These are phyloP conservation scores for Phoenix dactylifera DNA, from an alignment of 176 grass and related monocot species.

Conservation along the genomic window DNA sequence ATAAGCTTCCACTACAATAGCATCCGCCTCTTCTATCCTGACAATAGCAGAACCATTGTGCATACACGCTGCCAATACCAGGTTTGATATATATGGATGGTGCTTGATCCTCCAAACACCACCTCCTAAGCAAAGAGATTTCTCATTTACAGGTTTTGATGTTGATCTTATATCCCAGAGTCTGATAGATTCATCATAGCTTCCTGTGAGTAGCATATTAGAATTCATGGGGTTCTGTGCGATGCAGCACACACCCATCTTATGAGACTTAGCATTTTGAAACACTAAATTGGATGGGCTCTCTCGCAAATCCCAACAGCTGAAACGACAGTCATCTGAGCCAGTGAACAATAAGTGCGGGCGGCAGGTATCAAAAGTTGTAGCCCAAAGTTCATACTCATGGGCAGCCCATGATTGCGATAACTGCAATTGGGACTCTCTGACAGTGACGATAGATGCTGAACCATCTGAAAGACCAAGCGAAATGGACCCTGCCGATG, in stretches of 20 bases:
- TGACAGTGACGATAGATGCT: conserved; percentile 49
- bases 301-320: conserved; percentile 76
- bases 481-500: conserved; percentile 35
- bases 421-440: conserved; percentile 49
- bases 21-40: conserved; percentile 34
- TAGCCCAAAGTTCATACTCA: conserved; percentile 87
- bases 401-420: conserved; percentile 66
- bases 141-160: conserved; percentile 54
- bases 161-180: conserved; percentile 87
- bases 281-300: conserved; percentile 44
- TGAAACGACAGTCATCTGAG: conserved; percentile 80
- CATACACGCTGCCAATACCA: conserved; percentile 85
- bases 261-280: conserved; percentile 58
- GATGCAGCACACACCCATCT: conserved; percentile 86
- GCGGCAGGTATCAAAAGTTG: conserved; percentile 54
- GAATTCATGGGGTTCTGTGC: conserved; percentile 46
- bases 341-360: conserved; percentile 70
- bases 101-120: conserved; percentile 97
- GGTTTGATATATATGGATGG: conserved; percentile 44
- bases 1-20: conserved; percentile 57
- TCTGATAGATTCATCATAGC: conserved; percentile 92
- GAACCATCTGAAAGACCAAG: conserved; percentile 84
- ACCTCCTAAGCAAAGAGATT: conserved; percentile 65
- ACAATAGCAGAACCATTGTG: conserved; percentile 90
- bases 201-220: conserved; percentile 70